A percentile compares a stretch with the other conserved stretches of the same genome.
Evolutionary conservation across 2,329 filamentous ascomycete genomes (phyloP).

Genomic region (Aspergillus terreus): DNA sequence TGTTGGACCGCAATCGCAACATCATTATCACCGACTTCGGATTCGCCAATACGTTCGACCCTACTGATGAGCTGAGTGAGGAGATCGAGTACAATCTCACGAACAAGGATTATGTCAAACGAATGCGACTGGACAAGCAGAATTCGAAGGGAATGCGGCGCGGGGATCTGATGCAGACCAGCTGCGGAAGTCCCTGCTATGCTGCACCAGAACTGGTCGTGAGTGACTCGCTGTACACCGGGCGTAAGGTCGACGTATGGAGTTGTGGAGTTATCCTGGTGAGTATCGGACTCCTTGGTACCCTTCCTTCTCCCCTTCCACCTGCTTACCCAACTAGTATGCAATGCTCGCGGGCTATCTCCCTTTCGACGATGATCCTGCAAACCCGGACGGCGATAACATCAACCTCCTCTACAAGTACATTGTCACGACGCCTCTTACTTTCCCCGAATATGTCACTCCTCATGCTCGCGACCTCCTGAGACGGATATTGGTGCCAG

Average conservation of each 20-base stretch:
- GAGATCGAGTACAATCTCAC: conserved; percentile 84
- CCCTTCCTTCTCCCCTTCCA: neutral
- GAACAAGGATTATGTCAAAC: conserved; percentile 85
- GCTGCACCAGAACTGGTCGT: conserved; percentile 95
- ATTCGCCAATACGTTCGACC: conserved; percentile 96
- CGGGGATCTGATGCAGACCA: conserved; percentile 97
- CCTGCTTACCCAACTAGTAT: conserved; percentile 60
- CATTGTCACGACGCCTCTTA: conserved; percentile 93
- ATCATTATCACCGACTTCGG: conserved; percentile 99
- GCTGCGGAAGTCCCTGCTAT: conserved; percentile 96
- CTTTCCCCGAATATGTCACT: conserved; percentile 97
- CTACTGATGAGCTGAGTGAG: conserved; percentile 79
- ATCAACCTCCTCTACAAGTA: conserved; percentile 99
- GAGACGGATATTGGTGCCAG: conserved; percentile 88
- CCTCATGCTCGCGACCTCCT: conserved; percentile 92
- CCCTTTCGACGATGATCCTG: conserved; percentile 96
- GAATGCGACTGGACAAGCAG: conserved; percentile 76
- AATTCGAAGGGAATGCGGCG: conserved; percentile 72
- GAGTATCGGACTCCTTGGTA: conserved; percentile 39
- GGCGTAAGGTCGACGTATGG: conserved; percentile 97
- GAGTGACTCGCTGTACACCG: conserved; percentile 94
- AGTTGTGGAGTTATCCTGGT: conserved; percentile 98
- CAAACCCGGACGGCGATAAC: conserved; percentile 97
- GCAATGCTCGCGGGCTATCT: conserved; percentile 98
- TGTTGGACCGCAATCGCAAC: conserved; percentile 93